Evolutionary conservation across 1,139 yeast species (phyloP), one percentile per base, ranked within the genome.

Genomic region (Geotrichum restrictum): DNA sequence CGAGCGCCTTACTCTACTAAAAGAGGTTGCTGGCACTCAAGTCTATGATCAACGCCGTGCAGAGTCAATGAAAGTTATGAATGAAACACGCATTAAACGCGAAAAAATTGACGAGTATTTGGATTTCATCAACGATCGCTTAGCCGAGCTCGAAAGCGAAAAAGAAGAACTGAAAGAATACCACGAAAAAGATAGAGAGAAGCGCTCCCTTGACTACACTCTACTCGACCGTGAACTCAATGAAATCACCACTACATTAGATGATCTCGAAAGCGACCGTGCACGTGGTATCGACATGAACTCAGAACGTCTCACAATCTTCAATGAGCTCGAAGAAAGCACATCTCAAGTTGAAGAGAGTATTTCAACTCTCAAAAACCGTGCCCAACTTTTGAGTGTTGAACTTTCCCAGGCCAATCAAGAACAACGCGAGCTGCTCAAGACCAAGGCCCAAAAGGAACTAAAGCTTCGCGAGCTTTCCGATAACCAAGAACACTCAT

Each of bases 1-100:
- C 2, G 97, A 91, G 64, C 77, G 98, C 56, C 74, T 93, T 54
- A 77, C 81, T 32, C 72, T 91, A 41, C 73, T 93, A 59, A 89
- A 93, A 62, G 96, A 89, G 64, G 96, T 91, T 32, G 94, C 97
- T 49, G 99, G 99, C 14, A 96, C 98, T 0, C 85, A 83, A 55
- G 87, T 91, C 1, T 93, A 93, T 69, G 98, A 93, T 65, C 74
- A 78, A 47, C 87, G 88, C 63, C 73, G 91, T 53, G 79, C 79
- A 55, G 96, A 89, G 55, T 87, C 96, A 1, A 72, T 78, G 59
- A 85, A 83, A 62, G 93, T 88, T 61, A 87, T 93, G 89, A 74
- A 73, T 11, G 82, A 80, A 54, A 83, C 96, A 0, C 80, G 79
- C 57, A 76, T 75, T 57, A 88, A 88, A 62, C 77, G 84, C 57